Percentiles rank a stretch among this genome's conserved stretches.
Evolutionary conservation across 2,329 filamentous ascomycete genomes (phyloP).

Genomic region (Ascochyta lentis): DNA sequence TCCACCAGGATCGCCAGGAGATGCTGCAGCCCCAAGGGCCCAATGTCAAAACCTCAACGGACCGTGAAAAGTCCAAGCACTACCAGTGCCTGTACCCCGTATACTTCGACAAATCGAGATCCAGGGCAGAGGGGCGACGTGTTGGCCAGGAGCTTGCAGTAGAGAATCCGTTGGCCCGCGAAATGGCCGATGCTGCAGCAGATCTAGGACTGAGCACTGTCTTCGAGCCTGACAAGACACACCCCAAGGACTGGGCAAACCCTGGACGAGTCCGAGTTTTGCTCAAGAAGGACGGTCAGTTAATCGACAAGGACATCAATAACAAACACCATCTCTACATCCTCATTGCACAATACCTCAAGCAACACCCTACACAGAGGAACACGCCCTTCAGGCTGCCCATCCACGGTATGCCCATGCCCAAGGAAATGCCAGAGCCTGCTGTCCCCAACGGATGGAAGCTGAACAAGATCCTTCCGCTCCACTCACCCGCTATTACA

Average conservation of each 20-base stretch:
- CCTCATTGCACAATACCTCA: conserved; percentile 78
- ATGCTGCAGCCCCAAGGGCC: conserved; percentile 47
- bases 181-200: conserved; percentile 81
- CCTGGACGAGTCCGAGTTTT: conserved; percentile 85
- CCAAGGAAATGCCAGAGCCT: conserved; percentile 72
- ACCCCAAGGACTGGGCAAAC: conserved; percentile 98
- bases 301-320: conserved; percentile 61
- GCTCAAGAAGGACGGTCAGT: conserved; percentile 67
- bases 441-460: conserved; percentile 84
- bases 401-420: conserved; percentile 74
- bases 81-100: conserved; percentile 93
- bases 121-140: conserved; percentile 80
- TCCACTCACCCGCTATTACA: conserved; percentile 86
- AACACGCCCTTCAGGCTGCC: conserved; percentile 72
- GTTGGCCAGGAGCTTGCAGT: conserved; percentile 77
- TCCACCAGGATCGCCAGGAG: conserved; percentile 36
- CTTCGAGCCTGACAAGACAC: conserved; percentile 88
- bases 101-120: conserved; percentile 84
- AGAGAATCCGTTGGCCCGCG: conserved; percentile 82
- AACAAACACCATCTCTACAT: conserved; percentile 89
- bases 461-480: conserved; percentile 80
- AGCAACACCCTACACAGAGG: conserved; percentile 77
- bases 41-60: conserved; percentile 50
- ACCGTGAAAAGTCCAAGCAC: conserved; percentile 68
- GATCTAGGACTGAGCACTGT: conserved; percentile 72